Percentiles rank a stretch among this genome's conserved stretches.
phyloP scores from a whole-genome alignment of 2,329 filamentous ascomycete genomes.

The Clarireedia monteithiana region DNA sequence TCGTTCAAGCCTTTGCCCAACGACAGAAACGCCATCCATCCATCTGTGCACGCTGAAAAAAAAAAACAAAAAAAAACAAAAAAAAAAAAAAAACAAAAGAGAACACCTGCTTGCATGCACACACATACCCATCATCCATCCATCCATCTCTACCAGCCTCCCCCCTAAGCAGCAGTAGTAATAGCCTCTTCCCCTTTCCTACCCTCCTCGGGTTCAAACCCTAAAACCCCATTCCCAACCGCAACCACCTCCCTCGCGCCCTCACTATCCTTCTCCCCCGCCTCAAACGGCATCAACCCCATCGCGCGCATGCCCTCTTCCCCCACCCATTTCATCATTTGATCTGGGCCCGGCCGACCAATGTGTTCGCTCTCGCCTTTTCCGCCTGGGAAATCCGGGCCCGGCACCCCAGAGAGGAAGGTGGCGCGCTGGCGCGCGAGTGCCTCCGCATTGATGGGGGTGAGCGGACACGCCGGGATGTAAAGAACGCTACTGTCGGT shows the following conservation, averaged over 20 bases:
- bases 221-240: neutral
- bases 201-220: neutral
- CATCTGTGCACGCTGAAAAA: no score
- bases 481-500: conserved; percentile 79
- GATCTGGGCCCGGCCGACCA: conserved; percentile 32
- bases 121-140: no score
- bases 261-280: neutral
- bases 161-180: no score
- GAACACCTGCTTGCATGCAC: no score
- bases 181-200: no score
- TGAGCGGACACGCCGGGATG: conserved; percentile 79
- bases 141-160: no score
- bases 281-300: conserved; percentile 41
- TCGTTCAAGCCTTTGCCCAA: no score
- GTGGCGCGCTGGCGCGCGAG: conserved; percentile 62
- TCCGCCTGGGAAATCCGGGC: conserved; percentile 65
- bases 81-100: no score
- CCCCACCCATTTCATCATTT: conserved; percentile 35
- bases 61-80: no score
- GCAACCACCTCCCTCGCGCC: neutral
- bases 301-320: conserved; percentile 47
- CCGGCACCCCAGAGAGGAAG: conserved; percentile 59
- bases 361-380: conserved; percentile 54
- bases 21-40: no score
- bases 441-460: conserved; percentile 64